Percentiles rank a stretch among this genome's conserved stretches.
phyloP scores from a whole-genome alignment of 1,284 basidiomycete species.

The Trichosporon coremiiforme region DNA sequence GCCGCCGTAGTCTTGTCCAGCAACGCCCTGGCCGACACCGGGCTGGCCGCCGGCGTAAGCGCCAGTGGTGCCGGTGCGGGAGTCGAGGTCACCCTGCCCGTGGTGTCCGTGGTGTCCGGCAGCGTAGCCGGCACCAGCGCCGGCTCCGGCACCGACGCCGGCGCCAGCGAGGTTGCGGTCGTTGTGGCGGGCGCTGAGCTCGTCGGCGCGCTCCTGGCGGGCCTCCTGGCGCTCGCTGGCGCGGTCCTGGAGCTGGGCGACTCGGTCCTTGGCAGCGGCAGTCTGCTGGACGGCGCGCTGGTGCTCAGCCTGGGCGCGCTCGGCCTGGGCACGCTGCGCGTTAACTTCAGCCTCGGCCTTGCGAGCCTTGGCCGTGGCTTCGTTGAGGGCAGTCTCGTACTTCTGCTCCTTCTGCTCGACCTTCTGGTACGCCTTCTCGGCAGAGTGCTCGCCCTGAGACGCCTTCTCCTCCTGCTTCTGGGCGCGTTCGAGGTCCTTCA shows the following conservation, averaged over 20 bases:
- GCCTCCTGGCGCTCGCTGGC: neutral
- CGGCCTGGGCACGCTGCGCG: neutral
- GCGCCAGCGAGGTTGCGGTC: neutral
- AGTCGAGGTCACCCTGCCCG: neutral
- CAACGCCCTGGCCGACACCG: slow-evolving; percentile 2
- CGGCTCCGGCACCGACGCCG: neutral
- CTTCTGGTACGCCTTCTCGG: slow-evolving; percentile 24
- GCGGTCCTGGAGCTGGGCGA: slow-evolving; percentile 3
- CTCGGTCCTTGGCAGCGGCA: neutral
- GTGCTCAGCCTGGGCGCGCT: neutral
- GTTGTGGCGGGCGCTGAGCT: neutral
- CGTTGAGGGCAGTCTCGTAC: slow-evolving; percentile 6
- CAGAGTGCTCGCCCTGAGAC: slow-evolving; percentile 41
- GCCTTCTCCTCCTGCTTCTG: slow-evolving; percentile 46
- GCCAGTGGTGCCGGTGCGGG: slow-evolving; percentile 3
- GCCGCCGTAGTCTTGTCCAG: neutral
- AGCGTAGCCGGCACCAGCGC: slow-evolving; percentile 13
- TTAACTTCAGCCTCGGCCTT: slow-evolving; percentile 5
- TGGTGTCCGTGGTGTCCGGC: slow-evolving; percentile 13
- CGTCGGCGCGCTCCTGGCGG: neutral
- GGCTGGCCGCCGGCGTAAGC: neutral
- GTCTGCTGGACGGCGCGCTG: slow-evolving; percentile 9
- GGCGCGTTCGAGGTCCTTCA: slow-evolving; percentile 43
- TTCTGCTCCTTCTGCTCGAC: slow-evolving; percentile 13
- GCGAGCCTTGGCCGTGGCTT: slow-evolving; percentile 10